Evolutionary conservation across 768 basidiomycete species (phyloP).

Genomic region (Tephrocybe sp.): DNA sequence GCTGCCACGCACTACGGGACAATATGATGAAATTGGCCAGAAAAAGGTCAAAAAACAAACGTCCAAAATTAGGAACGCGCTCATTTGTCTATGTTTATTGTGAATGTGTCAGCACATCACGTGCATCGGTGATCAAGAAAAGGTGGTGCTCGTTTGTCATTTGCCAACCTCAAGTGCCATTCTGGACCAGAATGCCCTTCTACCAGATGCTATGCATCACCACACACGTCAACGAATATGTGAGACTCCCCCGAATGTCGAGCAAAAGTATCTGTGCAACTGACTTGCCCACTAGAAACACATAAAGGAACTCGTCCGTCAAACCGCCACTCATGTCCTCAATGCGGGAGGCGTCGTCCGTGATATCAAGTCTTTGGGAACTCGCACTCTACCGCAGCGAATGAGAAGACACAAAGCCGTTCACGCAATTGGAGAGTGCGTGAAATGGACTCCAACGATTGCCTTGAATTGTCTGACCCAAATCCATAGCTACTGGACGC

Average conservation of each 20-base stretch:
- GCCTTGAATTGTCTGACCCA: not conserved
- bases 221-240: constrained; percentile 73
- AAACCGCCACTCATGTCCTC: constrained; percentile 71
- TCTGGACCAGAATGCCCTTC: constrained; percentile 65
- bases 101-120: too few relatives aligned
- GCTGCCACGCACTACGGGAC: too few relatives aligned
- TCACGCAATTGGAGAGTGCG: constrained; percentile 75
- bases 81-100: too few relatives aligned
- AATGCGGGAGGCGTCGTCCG: constrained; percentile 80
- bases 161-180: too few relatives aligned
- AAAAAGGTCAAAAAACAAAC: too few relatives aligned
- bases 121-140: not conserved
- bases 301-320: constrained; percentile 72
- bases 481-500: constrained; percentile 75
- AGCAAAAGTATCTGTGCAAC: not conserved
- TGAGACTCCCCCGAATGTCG: constrained; percentile 33
- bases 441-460: constrained; percentile 29
- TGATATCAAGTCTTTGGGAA: constrained; percentile 75
- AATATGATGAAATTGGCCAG: too few relatives aligned
- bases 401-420: constrained; percentile 64
- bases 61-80: too few relatives aligned
- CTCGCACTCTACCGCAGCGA: constrained; percentile 66
- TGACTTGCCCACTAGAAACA: constrained; percentile 47
- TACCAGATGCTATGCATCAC: constrained; percentile 88
- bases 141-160: too few relatives aligned